Conservation (phyloP, 1,284 basidiomycete species). For the Bondarzewia mesenterica region DNA sequence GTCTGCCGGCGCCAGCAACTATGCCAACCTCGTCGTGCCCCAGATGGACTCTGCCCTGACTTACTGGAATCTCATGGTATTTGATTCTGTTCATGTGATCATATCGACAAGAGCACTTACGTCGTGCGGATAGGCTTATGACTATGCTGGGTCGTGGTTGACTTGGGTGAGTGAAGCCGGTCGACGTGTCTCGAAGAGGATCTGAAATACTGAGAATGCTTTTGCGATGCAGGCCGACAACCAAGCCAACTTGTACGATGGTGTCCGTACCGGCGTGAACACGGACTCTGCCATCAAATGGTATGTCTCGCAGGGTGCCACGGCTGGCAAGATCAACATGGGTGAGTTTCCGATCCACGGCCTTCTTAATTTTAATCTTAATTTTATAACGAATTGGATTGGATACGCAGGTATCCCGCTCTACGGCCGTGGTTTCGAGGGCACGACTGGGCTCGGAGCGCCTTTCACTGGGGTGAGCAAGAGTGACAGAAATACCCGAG, state of each 20-base stretch:
- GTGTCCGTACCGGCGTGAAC: slow-evolving; percentile 48
- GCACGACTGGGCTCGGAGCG: slow-evolving; percentile 68
- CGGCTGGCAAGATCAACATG: slow-evolving; percentile 67
- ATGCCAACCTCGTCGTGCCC: slow-evolving; percentile 54
- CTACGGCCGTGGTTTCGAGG: slow-evolving; percentile 80
- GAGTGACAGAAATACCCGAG: neutral
- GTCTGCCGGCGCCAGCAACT: slow-evolving; percentile 64
- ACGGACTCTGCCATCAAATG: slow-evolving; percentile 67
- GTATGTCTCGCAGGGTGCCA: slow-evolving; percentile 64
- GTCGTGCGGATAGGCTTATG: slow-evolving; percentile 74
- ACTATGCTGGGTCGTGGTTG: slow-evolving; percentile 69
- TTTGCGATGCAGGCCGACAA: slow-evolving; percentile 64
- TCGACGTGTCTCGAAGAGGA: neutral
- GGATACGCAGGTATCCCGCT: slow-evolving; percentile 79
- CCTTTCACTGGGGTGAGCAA: slow-evolving; percentile 60
- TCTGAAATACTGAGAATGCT: too few relatives aligned
- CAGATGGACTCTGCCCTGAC: slow-evolving; percentile 72
- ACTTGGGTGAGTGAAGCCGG: slow-evolving; percentile 27
- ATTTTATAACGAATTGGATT: neutral
- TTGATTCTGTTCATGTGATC: slow-evolving; percentile 6
- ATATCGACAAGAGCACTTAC: too few relatives aligned
- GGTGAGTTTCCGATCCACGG: slow-evolving; percentile 36
- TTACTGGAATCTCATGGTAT: slow-evolving; percentile 91
- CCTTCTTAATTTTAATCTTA: neutral
- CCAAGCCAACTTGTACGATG: slow-evolving; percentile 78